Evolutionary conservation across 208 protist species (phyloP), one percentile per base, ranked within the genome.

Genomic region (Trypanosoma rangeli): DNA sequence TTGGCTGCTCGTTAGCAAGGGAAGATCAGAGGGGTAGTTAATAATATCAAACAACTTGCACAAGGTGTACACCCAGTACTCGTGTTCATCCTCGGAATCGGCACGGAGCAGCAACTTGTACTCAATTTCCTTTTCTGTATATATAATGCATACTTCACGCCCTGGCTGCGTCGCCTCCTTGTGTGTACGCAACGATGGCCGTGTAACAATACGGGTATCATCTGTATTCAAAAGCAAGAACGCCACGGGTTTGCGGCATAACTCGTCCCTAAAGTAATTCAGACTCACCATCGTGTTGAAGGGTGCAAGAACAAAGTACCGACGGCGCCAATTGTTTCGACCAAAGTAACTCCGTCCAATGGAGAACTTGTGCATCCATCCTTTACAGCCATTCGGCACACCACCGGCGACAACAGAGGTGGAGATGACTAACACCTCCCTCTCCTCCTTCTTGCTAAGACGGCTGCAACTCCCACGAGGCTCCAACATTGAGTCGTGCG

Each of bases 291-390:
- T 65, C 31, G 66, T 72, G 59, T 78, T 76, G 59, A 83, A 78
- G 29, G 79, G 39, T 0, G 81, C 74, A 31, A 87, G 63, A 16
- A 87, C 76, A 64, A 92, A 84, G 66, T 77, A 87, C 35, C 83
- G 77, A 16, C 78, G 62, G 66, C 83, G 83, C 86, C 83, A 89
- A 64, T 84, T 92, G 5, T 55, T 75, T 22, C 78, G 48, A 20
- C 73, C 70, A 16, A 88, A 33, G 26, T 64, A 78, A 58, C 72
- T 77, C 0, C 74, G 70, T 37, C 78, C 81, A 61, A 89, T 85
- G 26, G 77, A 84, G 71, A 69, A 85, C 79, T 87, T 92, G 58
- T 86, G 75, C 58, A 89, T 50, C 86, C 83, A 89, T 5, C 83
- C 83, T 22, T 76, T 81, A 52, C 78, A 87, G n/a, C 60, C 71